Evolutionary conservation across 257 asterid genomes (phyloP).

Genomic region (Phtheirospermum japonicum): DNA sequence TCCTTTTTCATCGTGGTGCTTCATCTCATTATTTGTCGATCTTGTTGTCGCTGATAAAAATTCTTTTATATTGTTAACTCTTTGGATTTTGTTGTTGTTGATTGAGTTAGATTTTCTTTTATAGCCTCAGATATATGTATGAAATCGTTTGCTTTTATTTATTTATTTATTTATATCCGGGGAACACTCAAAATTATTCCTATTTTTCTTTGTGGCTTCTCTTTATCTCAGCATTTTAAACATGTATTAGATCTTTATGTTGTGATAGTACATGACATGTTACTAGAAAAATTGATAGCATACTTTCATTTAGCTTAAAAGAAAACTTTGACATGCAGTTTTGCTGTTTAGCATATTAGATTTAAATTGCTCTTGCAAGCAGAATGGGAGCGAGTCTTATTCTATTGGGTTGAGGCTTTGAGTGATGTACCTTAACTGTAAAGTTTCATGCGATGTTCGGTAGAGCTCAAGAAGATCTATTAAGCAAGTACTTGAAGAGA

Average conservation of each 20-base stretch:
- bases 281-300: slow-evolving; percentile 8
- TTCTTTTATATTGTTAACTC: slow-evolving; percentile 18
- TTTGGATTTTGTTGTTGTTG: slow-evolving; percentile 11
- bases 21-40: slow-evolving; percentile 9
- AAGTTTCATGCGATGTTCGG: background rate
- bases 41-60: slow-evolving; percentile 1
- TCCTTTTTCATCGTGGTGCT: slow-evolving; percentile 14
- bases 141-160: too few species aligned
- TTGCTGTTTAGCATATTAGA: background rate
- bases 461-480: background rate
- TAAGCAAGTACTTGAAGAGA: slow-evolving; percentile 4
- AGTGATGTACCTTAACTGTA: background rate
- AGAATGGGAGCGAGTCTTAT: background rate
- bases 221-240: too few species aligned
- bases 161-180: too few species aligned
- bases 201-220: too few species aligned
- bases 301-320: background rate
- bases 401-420: background rate
- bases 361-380: too few species aligned
- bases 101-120: slow-evolving; percentile 15
- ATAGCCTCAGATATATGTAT: too few species aligned
- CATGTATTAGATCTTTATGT: background rate
- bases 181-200: too few species aligned
- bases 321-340: slow-evolving; percentile 14
- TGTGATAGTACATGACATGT: background rate